Evolutionary conservation across 805 yeast genomes (phyloP), one percentile per base, ranked within the genome.

Genomic region (Ogataea degrootiae): DNA sequence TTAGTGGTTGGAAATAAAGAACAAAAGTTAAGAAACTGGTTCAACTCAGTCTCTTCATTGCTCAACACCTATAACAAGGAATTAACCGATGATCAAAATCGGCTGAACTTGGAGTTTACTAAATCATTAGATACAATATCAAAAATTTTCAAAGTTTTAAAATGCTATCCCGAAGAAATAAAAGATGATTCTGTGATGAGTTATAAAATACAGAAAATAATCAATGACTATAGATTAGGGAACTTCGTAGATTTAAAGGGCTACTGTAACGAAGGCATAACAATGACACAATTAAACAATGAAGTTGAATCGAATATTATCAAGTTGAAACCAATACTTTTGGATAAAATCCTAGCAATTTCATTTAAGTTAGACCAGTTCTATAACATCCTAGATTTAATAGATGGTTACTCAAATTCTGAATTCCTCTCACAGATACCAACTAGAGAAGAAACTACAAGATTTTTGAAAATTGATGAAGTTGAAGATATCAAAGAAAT

Each of bases 51-150:
- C 2, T 38, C 41, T 12, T 37, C 37, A 6, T 31, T 44, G 2
- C 34, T 56, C 6, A 37, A 9, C 1, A 48, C 39, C 22, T 50
- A 52, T 16, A 14, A 46, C 5, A 37, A 43, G 12, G 56, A 56
- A 33, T 39, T 54, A n/a, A 35, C 43, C 35, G 44, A 49, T 4
- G 47, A 47, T 23, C 54, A 58, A 42, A 29, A 49, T 6, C 46
- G 33, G 8, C 34, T 62, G 36, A 59, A 56, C 31, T 45, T 33
- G 7, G 56, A 60, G n/a, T 61, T 61, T 40, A 34, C 48, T 2
- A 53, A 56, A 21, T 59, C 63, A 2, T 43, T 65, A 34, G 63
- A 62, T 31, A 53, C 67, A 5, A 55, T 61, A 3, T 37, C 60
- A 2, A 58, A 57, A 43, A 55, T 65, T 11, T 55, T 56, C 35